A percentile compares a stretch with the other conserved stretches of the same genome.
These are phyloP conservation scores for Fusarium sp. DNA, from an alignment of 2,329 filamentous ascomycete species.

Conservation along the genomic window DNA sequence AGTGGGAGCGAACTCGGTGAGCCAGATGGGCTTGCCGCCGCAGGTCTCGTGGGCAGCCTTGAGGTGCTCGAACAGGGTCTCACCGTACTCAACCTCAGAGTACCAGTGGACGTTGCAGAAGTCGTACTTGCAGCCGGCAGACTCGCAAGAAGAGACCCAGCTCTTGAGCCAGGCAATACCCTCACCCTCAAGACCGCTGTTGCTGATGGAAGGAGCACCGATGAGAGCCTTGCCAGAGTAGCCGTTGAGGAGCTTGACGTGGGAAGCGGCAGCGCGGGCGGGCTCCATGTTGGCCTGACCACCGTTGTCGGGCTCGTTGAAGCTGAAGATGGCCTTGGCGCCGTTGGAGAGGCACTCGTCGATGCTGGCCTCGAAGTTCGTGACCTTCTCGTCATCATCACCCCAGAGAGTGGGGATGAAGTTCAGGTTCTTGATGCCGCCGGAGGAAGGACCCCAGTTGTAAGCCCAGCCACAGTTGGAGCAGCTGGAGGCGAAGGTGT, in stretches of 20 bases:
- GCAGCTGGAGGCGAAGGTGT: slow-evolving; percentile 55
- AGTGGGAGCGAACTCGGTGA: slow-evolving; percentile 69
- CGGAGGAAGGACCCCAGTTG: slow-evolving; percentile 68
- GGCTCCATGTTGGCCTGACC: slow-evolving; percentile 67
- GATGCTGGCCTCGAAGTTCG: slow-evolving; percentile 60
- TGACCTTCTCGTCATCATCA: slow-evolving; percentile 55
- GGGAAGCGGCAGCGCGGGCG: slow-evolving; percentile 59
- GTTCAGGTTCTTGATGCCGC: slow-evolving; percentile 56
- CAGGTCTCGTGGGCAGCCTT: slow-evolving; percentile 56
- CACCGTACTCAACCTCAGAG: slow-evolving; percentile 55
- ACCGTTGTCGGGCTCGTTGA: slow-evolving; percentile 74
- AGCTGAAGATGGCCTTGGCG: slow-evolving; percentile 65
- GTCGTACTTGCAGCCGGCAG: slow-evolving; percentile 60
- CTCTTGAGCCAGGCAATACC: slow-evolving; percentile 64
- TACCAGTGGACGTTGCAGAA: slow-evolving; percentile 73
- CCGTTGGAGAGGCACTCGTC: slow-evolving; percentile 61
- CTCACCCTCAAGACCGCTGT: slow-evolving; percentile 58
- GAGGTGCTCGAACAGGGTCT: slow-evolving; percentile 64
- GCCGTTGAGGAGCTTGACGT: slow-evolving; percentile 63
- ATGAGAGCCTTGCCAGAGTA: slow-evolving; percentile 63
- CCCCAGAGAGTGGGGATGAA: slow-evolving; percentile 74
- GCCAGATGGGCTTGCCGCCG: slow-evolving; percentile 60
- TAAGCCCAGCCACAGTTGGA: slow-evolving; percentile 66
- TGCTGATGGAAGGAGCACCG: slow-evolving; percentile 67
- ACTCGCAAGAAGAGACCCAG: slow-evolving; percentile 61